These are phyloP conservation scores for Cryptococcus hybrid DNA, from an alignment of 1,284 basidiomycete species.

Conservation along the genomic window DNA sequence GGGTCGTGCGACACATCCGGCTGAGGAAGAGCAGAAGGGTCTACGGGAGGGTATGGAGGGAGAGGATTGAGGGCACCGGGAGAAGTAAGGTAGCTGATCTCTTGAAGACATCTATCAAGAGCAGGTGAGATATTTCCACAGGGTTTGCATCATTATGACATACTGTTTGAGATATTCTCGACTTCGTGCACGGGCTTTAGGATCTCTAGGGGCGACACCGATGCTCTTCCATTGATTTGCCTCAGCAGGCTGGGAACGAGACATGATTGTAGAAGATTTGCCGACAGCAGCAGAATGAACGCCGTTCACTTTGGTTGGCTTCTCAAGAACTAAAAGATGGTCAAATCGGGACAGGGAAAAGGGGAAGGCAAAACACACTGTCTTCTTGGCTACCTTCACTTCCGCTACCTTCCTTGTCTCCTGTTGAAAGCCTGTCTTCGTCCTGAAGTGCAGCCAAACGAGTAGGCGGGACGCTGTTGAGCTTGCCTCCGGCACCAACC, in stretches of 20 bases:
- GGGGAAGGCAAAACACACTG: constrained; percentile 3
- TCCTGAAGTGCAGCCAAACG: constrained; percentile 46
- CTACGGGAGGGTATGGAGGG: constrained; percentile 65
- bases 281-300: constrained; percentile 23
- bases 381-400: constrained; percentile 44
- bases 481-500: constrained; percentile 56
- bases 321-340: background rate
- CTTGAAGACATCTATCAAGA: constrained; percentile 76
- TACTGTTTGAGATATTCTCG: constrained; percentile 97
- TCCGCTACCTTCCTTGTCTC: constrained; percentile 44
- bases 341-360: background rate
- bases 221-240: constrained; percentile 61
- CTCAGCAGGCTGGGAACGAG: constrained; percentile 20
- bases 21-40: constrained; percentile 4
- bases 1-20: background rate
- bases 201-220: constrained; percentile 69
- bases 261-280: constrained; percentile 20
- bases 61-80: constrained; percentile 96
- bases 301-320: constrained; percentile 27
- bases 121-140: background rate
- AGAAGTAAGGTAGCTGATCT: constrained; percentile 96
- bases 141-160: constrained; percentile 31
- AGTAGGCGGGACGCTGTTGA: constrained; percentile 34
- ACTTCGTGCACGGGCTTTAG: constrained; percentile 89
- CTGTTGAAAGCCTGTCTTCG: constrained; percentile 33